These are phyloP conservation scores for Venturia oleaginea DNA, from an alignment of 2,329 filamentous ascomycete genomes.

Conservation along the genomic window DNA sequence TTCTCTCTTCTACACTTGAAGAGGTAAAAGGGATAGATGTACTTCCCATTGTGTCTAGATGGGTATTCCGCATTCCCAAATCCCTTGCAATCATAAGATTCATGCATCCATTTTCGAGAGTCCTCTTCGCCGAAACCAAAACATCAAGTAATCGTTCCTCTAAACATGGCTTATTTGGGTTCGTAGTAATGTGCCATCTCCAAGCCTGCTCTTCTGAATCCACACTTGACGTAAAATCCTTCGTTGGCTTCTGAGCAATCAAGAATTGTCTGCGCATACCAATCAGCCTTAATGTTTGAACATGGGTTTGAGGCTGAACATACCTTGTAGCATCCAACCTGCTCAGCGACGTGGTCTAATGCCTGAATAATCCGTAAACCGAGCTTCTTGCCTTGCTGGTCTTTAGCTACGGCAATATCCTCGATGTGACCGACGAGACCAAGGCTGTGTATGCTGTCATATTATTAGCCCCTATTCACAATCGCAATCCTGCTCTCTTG, in stretches of 20 bases:
- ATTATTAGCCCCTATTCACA: neutral
- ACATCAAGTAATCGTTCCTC: neutral
- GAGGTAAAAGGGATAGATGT: neutral
- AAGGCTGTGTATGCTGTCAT: conserved; percentile 57
- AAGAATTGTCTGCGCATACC: conserved; percentile 61
- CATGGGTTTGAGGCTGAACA: conserved; percentile 14
- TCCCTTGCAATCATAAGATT: neutral
- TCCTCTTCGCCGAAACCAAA: neutral
- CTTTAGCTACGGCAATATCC: conserved; percentile 89
- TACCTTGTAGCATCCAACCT: conserved; percentile 88
- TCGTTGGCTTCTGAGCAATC: conserved; percentile 96
- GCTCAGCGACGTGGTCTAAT: conserved; percentile 76
- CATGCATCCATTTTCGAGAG: neutral
- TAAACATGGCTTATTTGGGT: conserved; percentile 7
- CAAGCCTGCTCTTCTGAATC: conserved; percentile 80
- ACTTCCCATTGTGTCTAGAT: neutral
- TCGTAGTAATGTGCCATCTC: conserved; percentile 94
- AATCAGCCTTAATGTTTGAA: neutral
- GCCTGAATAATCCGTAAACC: conserved; percentile 89
- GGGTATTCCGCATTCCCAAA: neutral
- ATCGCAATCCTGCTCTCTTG: neutral
- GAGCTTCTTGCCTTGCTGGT: conserved; percentile 95
- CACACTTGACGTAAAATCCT: conserved; percentile 97
- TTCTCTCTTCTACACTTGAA: neutral
- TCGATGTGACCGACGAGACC: conserved; percentile 91